Evolutionary conservation across 1,139 yeast species (phyloP).

Genomic region (Saccharomyces pastorianus): DNA sequence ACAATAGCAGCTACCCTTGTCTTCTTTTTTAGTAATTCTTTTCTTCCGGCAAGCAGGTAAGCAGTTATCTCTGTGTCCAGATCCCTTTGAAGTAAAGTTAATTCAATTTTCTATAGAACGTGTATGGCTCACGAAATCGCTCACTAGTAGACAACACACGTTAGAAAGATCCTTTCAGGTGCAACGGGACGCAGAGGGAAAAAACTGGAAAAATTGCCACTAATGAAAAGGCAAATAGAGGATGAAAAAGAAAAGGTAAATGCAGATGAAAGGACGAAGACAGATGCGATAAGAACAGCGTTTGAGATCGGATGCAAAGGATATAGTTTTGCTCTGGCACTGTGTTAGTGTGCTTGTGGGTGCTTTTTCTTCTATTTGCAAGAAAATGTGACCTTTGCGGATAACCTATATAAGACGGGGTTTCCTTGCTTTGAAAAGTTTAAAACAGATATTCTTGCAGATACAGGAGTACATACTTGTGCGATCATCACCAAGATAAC

Average conservation of each 20-base stretch:
- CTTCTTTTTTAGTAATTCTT: not conserved
- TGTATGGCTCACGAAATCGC: not conserved
- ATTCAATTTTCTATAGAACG: not conserved
- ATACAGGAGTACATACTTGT: not conserved
- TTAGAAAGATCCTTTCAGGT: not conserved
- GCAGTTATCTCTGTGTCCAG: not conserved
- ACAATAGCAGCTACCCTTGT: not conserved
- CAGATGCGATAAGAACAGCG: not conserved
- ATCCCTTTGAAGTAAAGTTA: not conserved
- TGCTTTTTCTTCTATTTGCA: not conserved
- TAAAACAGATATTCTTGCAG: not conserved
- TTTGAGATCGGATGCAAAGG: not conserved
- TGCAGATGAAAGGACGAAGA: not conserved
- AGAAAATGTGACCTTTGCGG: not conserved
- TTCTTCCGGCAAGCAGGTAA: not conserved
- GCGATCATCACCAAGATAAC: not conserved
- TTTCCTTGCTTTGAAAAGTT: not conserved
- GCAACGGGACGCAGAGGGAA: constrained; percentile 1
- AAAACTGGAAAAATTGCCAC: not conserved
- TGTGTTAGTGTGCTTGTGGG: not conserved
- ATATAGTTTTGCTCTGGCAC: not conserved
- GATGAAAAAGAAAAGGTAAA: not conserved
- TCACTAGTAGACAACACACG: not conserved
- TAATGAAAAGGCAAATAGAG: not conserved
- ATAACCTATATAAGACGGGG: not conserved